Conservation (phyloP, 192 early-diverging fungal species). For the Coemansia sp. region DNA sequence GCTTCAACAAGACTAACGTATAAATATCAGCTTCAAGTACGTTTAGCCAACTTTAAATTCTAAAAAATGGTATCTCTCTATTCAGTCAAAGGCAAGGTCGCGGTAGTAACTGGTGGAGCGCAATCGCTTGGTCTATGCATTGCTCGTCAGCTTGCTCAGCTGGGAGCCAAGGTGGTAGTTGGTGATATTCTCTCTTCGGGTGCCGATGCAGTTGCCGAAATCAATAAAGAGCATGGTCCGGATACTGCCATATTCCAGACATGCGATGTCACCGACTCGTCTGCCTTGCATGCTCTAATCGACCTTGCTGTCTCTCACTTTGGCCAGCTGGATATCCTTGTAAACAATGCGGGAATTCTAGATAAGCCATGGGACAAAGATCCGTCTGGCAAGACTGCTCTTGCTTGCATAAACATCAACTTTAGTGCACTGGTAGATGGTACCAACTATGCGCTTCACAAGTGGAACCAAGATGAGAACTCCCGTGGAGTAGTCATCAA, state of each 20-base stretch:
- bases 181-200: slow-evolving; percentile 48
- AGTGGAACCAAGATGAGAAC: slow-evolving; percentile 41
- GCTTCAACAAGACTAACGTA: background rate
- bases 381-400: slow-evolving; percentile 50
- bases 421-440: slow-evolving; percentile 64
- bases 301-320: slow-evolving; percentile 50
- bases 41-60: background rate
- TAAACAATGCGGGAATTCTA: slow-evolving; percentile 62
- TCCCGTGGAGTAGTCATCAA: slow-evolving; percentile 65
- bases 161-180: slow-evolving; percentile 59
- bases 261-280: slow-evolving; percentile 53
- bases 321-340: slow-evolving; percentile 56
- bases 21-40: background rate
- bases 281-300: slow-evolving; percentile 32
- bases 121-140: slow-evolving; percentile 60
- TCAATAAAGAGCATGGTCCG: slow-evolving; percentile 26
- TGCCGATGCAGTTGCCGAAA: slow-evolving; percentile 17
- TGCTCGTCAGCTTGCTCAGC: slow-evolving; percentile 51
- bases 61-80: slow-evolving; percentile 5
- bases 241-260: slow-evolving; percentile 46
- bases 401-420: slow-evolving; percentile 66
- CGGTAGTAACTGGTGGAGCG: slow-evolving; percentile 65
- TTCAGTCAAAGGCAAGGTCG: slow-evolving; percentile 51
- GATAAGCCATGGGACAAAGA: slow-evolving; percentile 35
- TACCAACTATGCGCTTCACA: slow-evolving; percentile 63